Evolutionary conservation across 352 stramenopile species (phyloP), one percentile per base, ranked within the genome.

Genomic region (Pythium pectinolyticum): DNA sequence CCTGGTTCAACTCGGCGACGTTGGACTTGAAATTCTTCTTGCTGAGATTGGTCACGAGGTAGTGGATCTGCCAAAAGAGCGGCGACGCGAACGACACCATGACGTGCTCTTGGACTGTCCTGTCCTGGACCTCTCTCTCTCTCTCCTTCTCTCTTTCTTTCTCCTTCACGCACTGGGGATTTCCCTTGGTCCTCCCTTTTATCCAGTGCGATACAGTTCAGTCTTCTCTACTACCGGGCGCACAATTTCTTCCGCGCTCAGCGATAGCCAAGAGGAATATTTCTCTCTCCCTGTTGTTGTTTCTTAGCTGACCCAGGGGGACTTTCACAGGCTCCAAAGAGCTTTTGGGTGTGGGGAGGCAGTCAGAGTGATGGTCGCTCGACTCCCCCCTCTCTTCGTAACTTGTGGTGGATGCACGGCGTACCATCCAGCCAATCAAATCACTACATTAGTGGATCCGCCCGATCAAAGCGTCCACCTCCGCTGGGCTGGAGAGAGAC

Each of bases 11-110:
- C 75, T 97, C 90, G 14, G 89, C 87, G 54, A 97, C 88, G 54
- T 92, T 96, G 45, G 86, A 90, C 77, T 96, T 97, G 74, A 96
- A 96, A 73, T 96, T 97, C 61, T 97, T 97, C 81, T 97, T 97
- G 77, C 73, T 96, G 51, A 97, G 82, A 73, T 95, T 97, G 31
- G 84, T 95, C 32, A 97, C 88, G 56, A 97, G 75, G 70, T 96
- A 96, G 64, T 95, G 91, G 65, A 97, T 97, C 77, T 97, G 90
- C 89, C 88, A 97, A 74, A 97, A 97, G 35, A 97, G 74, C 63
- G 90, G 90, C 72, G 89, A 96, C 66, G 89, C 88, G 70, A 97
- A 97, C 68, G 87, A 94, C 69, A 94, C 84, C 87, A 96, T 94
- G 48, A 37, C 49, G 27, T 30, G 41, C 43, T 47, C 46, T 40